Percentiles rank a stretch among this genome's conserved stretches.
Conservation (phyloP, 768 basidiomycete genomes). For the Coprinopsis cinerea region DNA sequence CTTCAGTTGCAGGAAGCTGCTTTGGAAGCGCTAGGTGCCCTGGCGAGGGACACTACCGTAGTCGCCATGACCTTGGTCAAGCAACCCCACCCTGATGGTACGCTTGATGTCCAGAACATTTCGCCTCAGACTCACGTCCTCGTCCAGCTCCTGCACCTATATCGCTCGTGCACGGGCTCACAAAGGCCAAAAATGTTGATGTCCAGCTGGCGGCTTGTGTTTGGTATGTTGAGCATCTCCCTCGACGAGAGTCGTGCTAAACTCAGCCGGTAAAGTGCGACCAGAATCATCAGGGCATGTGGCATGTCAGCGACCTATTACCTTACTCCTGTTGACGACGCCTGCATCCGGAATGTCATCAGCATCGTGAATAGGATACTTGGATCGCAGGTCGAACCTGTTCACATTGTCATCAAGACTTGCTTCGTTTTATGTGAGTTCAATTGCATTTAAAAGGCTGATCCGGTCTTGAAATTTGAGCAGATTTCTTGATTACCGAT, state of each 20-base stretch:
- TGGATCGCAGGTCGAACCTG: conserved; percentile 33
- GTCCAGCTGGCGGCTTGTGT: conserved; percentile 67
- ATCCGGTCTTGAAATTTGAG: neutral
- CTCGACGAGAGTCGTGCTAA: neutral
- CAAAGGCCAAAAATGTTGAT: conserved; percentile 53
- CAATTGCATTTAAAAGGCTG: neutral
- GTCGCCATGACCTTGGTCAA: conserved; percentile 48
- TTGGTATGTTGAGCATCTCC: conserved; percentile 39
- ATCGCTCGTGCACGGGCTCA: conserved; percentile 39
- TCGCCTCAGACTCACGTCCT: neutral
- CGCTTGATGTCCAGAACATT: neutral
- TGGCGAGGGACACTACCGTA: conserved; percentile 55
- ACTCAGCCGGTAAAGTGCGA: conserved; percentile 35
- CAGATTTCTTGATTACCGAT: conserved; percentile 68
- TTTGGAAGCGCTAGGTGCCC: conserved; percentile 55
- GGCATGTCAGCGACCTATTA: conserved; percentile 18
- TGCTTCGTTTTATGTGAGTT: conserved; percentile 72
- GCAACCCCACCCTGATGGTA: conserved; percentile 30
- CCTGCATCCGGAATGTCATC: conserved; percentile 53
- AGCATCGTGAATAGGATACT: conserved; percentile 65
- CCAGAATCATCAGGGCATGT: conserved; percentile 53
- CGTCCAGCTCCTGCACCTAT: conserved; percentile 33
- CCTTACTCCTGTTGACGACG: conserved; percentile 32
- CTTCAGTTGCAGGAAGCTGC: conserved; percentile 60
- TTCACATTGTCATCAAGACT: conserved; percentile 50